Evolutionary conservation across 495 filamentous ascomycete genomes (phyloP).

Genomic region (Rostrohypoxylon terebratum): DNA sequence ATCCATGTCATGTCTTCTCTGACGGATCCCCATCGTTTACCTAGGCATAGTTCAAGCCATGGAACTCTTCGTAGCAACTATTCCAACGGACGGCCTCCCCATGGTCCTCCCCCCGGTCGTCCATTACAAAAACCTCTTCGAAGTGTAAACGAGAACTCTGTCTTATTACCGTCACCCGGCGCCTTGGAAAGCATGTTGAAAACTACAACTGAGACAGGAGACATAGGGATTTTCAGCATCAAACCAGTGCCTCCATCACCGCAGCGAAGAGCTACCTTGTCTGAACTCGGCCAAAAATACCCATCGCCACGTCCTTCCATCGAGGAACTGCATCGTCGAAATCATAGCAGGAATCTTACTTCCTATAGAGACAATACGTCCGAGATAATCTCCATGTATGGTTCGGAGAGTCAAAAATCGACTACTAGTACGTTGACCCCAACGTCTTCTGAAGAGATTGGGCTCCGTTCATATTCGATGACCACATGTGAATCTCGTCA

Average conservation of each 20-base stretch:
- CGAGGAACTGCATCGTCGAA: slow-evolving; percentile 50
- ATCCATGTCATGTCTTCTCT: slow-evolving; percentile 6
- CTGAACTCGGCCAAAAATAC: slow-evolving; percentile 45
- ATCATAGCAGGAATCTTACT: slow-evolving; percentile 52
- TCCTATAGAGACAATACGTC: slow-evolving; percentile 59
- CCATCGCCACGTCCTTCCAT: slow-evolving; percentile 44
- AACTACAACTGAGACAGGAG: slow-evolving; percentile 75
- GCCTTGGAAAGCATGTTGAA: slow-evolving; percentile 73
- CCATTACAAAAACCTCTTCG: slow-evolving; percentile 53
- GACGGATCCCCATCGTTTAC: slow-evolving; percentile 54
- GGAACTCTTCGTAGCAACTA: slow-evolving; percentile 54
- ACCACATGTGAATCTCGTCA: slow-evolving; percentile 65
- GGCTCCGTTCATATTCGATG: slow-evolving; percentile 69
- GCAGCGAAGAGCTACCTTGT: slow-evolving; percentile 36
- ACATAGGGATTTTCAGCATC: slow-evolving; percentile 72
- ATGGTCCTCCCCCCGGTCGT: slow-evolving; percentile 36
- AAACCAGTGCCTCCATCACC: slow-evolving; percentile 60
- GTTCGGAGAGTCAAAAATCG: slow-evolving; percentile 58
- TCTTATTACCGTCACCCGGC: slow-evolving; percentile 57
- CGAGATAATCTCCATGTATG: slow-evolving; percentile 62
- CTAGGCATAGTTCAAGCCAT: slow-evolving; percentile 58
- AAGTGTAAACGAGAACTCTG: slow-evolving; percentile 52
- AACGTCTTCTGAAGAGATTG: slow-evolving; percentile 52
- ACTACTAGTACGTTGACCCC: slow-evolving; percentile 52
- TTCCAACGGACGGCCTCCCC: slow-evolving; percentile 40